phyloP scores from a whole-genome alignment of 2,329 filamentous ascomycete genomes.

The Coleophoma crateriformis region DNA sequence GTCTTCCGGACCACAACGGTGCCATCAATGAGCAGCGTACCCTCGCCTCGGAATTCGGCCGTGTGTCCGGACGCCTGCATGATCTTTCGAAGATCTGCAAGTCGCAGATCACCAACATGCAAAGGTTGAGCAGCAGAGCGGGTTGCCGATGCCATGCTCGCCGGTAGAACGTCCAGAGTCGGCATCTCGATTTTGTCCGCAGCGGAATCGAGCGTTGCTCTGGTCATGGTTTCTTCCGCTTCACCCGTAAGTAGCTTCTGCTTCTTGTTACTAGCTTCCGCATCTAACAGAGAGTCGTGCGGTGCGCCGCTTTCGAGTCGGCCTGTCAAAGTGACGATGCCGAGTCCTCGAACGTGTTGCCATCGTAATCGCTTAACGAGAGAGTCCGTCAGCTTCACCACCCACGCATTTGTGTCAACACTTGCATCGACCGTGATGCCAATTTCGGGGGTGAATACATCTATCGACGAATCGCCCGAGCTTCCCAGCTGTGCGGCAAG shows the following conservation, averaged over 20 bases:
- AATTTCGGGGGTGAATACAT: constrained; percentile 78
- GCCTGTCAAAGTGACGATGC: constrained; percentile 89
- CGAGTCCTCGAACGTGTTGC: constrained; percentile 87
- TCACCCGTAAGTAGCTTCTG: constrained; percentile 38
- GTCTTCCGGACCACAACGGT: constrained; percentile 85
- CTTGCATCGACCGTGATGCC: constrained; percentile 78
- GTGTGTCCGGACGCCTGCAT: constrained; percentile 79
- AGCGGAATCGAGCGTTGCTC: constrained; percentile 12
- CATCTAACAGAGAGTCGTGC: constrained; percentile 30
- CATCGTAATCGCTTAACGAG: constrained; percentile 85
- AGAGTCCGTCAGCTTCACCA: constrained; percentile 79
- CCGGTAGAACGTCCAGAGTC: constrained; percentile 43
- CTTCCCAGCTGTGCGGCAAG: constrained; percentile 40
- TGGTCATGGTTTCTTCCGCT: constrained; percentile 23
- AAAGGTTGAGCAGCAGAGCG: constrained; percentile 78
- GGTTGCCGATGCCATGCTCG: constrained; percentile 62
- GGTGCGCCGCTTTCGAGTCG: constrained; percentile 49
- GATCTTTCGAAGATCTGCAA: constrained; percentile 80
- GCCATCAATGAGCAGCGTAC: constrained; percentile 83
- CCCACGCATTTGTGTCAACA: constrained; percentile 97
- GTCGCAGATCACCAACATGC: constrained; percentile 86
- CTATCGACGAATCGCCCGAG: constrained; percentile 41
- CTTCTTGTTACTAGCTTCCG: constrained; percentile 38
- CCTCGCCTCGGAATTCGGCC: constrained; percentile 90
- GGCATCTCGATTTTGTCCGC: constrained; percentile 12